These are phyloP conservation scores for Mesotaenium endlicherianum DNA, from an alignment of 139 green algal species.

Conservation along the genomic window DNA sequence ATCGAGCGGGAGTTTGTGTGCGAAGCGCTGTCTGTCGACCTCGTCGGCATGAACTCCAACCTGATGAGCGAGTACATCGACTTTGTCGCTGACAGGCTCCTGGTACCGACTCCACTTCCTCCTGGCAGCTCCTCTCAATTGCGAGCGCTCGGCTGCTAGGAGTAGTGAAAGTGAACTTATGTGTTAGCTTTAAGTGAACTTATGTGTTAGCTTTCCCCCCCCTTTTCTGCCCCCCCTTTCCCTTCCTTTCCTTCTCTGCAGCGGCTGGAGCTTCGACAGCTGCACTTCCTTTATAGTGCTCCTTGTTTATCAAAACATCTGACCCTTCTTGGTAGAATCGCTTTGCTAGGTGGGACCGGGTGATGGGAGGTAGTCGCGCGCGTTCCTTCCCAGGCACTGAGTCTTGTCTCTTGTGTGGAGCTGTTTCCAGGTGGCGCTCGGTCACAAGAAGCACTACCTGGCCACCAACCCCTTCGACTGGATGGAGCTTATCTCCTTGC, in stretches of 20 bases:
- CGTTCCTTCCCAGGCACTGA: too few species aligned
- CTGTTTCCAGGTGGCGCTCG: conserved; percentile 40
- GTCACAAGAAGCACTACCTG: conserved; percentile 60
- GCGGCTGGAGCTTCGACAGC: too few species aligned
- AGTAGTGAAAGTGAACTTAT: background rate
- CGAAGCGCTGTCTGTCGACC: conserved; percentile 69
- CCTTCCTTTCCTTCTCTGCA: background rate
- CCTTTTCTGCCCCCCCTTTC: background rate
- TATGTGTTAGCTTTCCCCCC: background rate
- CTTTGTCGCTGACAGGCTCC: conserved; percentile 94
- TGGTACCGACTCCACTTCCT: too few species aligned
- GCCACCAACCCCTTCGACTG: conserved; percentile 79
- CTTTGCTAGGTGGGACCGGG: too few species aligned
- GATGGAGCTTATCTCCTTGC: conserved; percentile 85
- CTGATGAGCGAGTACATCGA: conserved; percentile 95
- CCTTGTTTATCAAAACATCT: too few species aligned
- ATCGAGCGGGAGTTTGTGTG: conserved; percentile 96
- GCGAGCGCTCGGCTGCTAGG: too few species aligned
- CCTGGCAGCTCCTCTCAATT: too few species aligned
- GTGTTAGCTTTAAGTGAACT: too few species aligned
- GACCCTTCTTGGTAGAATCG: too few species aligned
- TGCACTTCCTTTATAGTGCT: too few species aligned
- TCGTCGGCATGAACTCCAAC: conserved; percentile 83
- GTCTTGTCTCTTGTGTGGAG: too few species aligned
- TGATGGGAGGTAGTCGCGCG: too few species aligned